Conservation (phyloP, 2,329 filamentous ascomycete species). For the Neobulgaria alba region DNA sequence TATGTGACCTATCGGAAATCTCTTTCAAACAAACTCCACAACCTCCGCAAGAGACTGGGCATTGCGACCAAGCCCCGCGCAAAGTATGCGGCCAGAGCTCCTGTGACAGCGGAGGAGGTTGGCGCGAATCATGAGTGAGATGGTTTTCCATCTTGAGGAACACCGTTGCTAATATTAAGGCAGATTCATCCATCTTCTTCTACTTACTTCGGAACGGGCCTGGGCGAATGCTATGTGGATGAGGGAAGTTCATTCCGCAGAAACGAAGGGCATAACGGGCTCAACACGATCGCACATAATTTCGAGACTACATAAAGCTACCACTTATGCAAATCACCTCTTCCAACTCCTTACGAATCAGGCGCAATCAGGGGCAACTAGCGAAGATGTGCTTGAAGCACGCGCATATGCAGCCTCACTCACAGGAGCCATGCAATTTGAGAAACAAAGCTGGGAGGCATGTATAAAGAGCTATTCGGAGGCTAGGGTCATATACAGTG, state of each 20-base stretch:
- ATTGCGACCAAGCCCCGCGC: conserved; percentile 76
- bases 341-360: conserved; percentile 57
- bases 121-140: conserved; percentile 66
- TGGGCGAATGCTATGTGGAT: conserved; percentile 96
- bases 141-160: background rate
- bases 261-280: conserved; percentile 70
- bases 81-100: conserved; percentile 68
- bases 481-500: conserved; percentile 73
- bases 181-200: conserved; percentile 69
- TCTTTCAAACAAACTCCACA: conserved; percentile 72
- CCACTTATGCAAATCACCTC: conserved; percentile 59
- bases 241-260: conserved; percentile 72
- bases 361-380: conserved; percentile 53
- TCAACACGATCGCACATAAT: conserved; percentile 81
- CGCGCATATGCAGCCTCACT: conserved; percentile 74
- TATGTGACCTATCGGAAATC: conserved; percentile 77
- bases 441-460: conserved; percentile 76
- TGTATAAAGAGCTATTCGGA: conserved; percentile 70
- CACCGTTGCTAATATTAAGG: conserved; percentile 8
- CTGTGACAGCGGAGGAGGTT: conserved; percentile 68
- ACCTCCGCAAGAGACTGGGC: conserved; percentile 75
- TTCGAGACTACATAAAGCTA: conserved; percentile 76
- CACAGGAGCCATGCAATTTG: conserved; percentile 69
- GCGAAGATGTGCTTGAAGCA: conserved; percentile 72
- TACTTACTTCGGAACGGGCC: conserved; percentile 81